Percentiles rank a stretch among this genome's conserved stretches.
Evolutionary conservation across 2,329 filamentous ascomycete species (phyloP).

Genomic region (Fusarium goolgardi): DNA sequence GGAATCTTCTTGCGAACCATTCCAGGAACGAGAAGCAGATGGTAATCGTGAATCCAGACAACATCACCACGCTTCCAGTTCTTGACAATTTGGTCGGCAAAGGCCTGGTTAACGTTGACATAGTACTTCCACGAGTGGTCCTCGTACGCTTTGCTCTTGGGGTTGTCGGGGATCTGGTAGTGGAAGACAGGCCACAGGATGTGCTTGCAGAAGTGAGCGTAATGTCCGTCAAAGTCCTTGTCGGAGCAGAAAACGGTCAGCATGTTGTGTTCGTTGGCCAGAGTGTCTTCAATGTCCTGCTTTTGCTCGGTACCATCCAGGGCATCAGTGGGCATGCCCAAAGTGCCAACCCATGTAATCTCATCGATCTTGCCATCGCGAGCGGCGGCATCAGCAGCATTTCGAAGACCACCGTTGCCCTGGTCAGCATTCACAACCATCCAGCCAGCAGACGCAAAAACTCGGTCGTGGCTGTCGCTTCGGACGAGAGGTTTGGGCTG

Average conservation of each 20-base stretch:
- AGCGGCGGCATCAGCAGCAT: constrained; percentile 83
- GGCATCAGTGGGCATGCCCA: constrained; percentile 94
- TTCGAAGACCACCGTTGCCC: constrained; percentile 91
- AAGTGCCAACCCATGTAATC: constrained; percentile 89
- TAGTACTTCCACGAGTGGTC: constrained; percentile 98
- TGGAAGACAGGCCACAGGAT: constrained; percentile 98
- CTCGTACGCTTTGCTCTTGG: constrained; percentile 97
- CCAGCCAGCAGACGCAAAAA: constrained; percentile 85
- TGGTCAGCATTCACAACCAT: constrained; percentile 86
- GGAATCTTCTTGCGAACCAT: constrained; percentile 93
- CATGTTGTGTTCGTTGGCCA: constrained; percentile 85
- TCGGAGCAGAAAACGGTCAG: constrained; percentile 88
- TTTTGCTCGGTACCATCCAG: constrained; percentile 79
- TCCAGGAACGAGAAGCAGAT: constrained; percentile 85
- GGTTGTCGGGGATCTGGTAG: constrained; percentile 97
- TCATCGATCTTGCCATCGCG: constrained; percentile 77
- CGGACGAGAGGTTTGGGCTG: constrained; percentile 65
- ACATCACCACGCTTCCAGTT: constrained; percentile 94
- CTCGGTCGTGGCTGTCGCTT: constrained; percentile 73
- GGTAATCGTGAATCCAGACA: constrained; percentile 97
- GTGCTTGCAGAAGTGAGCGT: constrained; percentile 96
- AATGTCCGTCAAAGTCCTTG: constrained; percentile 94
- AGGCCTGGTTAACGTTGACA: constrained; percentile 89
- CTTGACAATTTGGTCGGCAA: constrained; percentile 88
- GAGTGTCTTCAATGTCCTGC: constrained; percentile 82